A percentile compares a stretch with the other conserved stretches of the same genome.
Evolutionary conservation across 140 eudicot genomes (phyloP).

Genomic region (Erigeron philadelphicus): DNA sequence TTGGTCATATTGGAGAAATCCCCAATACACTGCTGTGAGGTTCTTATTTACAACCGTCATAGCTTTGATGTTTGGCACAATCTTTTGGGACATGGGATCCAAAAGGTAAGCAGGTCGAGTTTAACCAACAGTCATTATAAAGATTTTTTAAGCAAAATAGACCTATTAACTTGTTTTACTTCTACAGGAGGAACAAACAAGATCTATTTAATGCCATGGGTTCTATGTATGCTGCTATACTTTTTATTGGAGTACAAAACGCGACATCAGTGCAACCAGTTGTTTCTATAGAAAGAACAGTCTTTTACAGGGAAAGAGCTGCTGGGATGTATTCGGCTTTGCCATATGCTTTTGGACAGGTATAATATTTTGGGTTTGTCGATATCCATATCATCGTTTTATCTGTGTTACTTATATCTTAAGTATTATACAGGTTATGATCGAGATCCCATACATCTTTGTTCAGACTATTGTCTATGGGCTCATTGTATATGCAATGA

Average conservation of each 20-base stretch:
- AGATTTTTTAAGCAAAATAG: not conserved
- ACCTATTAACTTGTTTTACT: constrained; percentile 10
- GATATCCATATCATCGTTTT: not conserved
- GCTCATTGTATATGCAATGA: constrained; percentile 55
- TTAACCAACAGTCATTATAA: not conserved
- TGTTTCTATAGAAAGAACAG: constrained; percentile 62
- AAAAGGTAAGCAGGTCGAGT: constrained; percentile 35
- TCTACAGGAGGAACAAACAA: constrained; percentile 40
- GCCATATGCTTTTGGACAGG: constrained; percentile 72
- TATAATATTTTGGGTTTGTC: constrained; percentile 23
- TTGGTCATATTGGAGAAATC: constrained; percentile 87
- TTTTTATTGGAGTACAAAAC: constrained; percentile 59
- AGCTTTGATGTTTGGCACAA: constrained; percentile 74
- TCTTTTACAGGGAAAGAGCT: constrained; percentile 69
- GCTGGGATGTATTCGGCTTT: constrained; percentile 81
- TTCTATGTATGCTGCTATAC: constrained; percentile 59
- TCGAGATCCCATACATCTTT: constrained; percentile 61
- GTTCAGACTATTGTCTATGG: constrained; percentile 59
- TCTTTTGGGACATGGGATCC: constrained; percentile 81
- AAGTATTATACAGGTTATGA: constrained; percentile 48
- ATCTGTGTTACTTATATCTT: constrained; percentile 16
- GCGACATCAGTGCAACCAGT: constrained; percentile 65
- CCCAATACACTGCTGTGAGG: constrained; percentile 85
- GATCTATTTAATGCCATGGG: constrained; percentile 70
- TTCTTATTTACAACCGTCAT: constrained; percentile 63